A percentile compares a stretch with the other conserved stretches of the same genome.
Conservation (phyloP, 2,329 filamentous ascomycete species). For the Xylariomycetidae sp. region DNA sequence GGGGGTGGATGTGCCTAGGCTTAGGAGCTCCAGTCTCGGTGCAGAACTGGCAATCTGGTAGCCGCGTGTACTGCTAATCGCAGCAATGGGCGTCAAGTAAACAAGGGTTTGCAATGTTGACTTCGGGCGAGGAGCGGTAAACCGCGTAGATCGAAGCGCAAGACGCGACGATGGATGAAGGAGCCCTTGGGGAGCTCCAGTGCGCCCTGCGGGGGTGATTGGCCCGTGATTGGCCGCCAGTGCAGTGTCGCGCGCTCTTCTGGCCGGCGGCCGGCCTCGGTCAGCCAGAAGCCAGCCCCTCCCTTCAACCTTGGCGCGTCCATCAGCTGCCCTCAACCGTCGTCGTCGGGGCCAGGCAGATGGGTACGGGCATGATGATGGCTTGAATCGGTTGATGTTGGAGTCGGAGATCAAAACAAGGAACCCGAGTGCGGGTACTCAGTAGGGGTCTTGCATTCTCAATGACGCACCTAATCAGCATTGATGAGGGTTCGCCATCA, state of each 20-base stretch:
- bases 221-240: conserved; percentile 23
- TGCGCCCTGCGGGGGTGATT: conserved; percentile 23
- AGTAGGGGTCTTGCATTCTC: background rate
- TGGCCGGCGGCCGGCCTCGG: conserved; percentile 9
- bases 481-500: background rate
- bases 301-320: conserved; percentile 16
- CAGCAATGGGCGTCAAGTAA: background rate
- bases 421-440: background rate
- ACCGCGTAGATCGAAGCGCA: conserved; percentile 9
- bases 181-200: conserved; percentile 6
- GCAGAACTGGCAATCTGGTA: background rate
- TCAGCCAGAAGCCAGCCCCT: conserved; percentile 9
- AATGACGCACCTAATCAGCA: conserved; percentile 1
- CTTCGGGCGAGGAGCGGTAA: conserved; percentile 9
- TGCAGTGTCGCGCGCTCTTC: conserved; percentile 1
- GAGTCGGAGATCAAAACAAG: conserved; percentile 11
- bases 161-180: conserved; percentile 6
- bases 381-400: background rate
- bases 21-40: background rate
- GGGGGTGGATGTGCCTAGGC: background rate
- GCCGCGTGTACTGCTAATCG: too few relatives aligned
- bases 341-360: background rate
- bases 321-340: conserved; percentile 12
- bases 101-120: conserved; percentile 3
- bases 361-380: background rate